Conservation (phyloP, 1,284 basidiomycete species). For the Austroboletus novae-zelandiae region DNA sequence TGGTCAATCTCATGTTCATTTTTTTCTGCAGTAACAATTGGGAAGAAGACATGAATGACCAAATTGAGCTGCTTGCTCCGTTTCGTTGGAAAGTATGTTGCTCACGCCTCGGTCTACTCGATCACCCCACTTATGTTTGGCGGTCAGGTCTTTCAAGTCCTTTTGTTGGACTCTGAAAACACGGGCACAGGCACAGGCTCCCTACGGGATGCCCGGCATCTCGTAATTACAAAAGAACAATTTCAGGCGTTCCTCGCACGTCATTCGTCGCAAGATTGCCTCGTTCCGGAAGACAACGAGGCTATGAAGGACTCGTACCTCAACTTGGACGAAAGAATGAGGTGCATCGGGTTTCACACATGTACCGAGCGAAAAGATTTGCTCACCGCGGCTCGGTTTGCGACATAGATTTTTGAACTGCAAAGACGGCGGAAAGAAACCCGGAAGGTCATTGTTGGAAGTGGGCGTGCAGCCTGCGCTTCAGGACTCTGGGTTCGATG, state of each 20-base stretch:
- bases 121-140: not conserved
- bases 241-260: slow-evolving; percentile 36
- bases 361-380: not conserved
- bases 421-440: slow-evolving; percentile 29
- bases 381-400: not conserved
- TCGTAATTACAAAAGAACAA: slow-evolving; percentile 35
- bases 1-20: not conserved
- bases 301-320: slow-evolving; percentile 39
- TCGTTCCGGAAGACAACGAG: slow-evolving; percentile 40
- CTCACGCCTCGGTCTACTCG: no score
- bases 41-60: slow-evolving; percentile 31
- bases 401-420: slow-evolving; percentile 33
- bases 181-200: slow-evolving; percentile 26
- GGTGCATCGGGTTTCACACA: slow-evolving; percentile 15
- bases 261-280: slow-evolving; percentile 25
- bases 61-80: slow-evolving; percentile 23
- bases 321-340: slow-evolving; percentile 37
- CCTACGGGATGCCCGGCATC: slow-evolving; percentile 36
- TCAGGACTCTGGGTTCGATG: slow-evolving; percentile 37
- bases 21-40: slow-evolving; percentile 32
- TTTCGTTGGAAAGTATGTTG: slow-evolving; percentile 27
- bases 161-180: slow-evolving; percentile 35
- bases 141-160: slow-evolving; percentile 29
- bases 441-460: slow-evolving; percentile 35
- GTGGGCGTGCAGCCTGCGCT: slow-evolving; percentile 37